Conservation (phyloP, 331 rosid genomes). For the Quercus phellos region DNA sequence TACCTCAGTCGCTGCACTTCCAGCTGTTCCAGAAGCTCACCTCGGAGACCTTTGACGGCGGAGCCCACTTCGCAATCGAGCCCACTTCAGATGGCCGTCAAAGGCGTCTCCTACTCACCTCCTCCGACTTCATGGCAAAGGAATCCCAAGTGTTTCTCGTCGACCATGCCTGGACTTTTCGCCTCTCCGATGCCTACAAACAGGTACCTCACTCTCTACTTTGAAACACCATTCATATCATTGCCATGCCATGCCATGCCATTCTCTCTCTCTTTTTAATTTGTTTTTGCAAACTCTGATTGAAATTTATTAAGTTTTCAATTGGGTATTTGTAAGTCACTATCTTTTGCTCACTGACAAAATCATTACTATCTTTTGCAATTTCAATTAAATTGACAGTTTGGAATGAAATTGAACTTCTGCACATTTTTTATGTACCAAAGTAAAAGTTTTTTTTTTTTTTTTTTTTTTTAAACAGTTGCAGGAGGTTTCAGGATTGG, state of each 20-base stretch:
- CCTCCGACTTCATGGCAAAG: slow-evolving; percentile 48
- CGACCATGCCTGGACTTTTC: slow-evolving; percentile 98
- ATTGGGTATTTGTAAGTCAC: no score
- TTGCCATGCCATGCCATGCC: not conserved
- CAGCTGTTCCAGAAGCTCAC: slow-evolving; percentile 68
- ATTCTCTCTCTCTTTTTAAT: not conserved
- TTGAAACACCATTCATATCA: no score
- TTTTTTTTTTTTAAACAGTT: slow-evolving; percentile 32
- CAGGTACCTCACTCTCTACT: slow-evolving; percentile 41
- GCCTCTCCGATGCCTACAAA: slow-evolving; percentile 77
- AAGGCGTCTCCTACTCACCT: slow-evolving; percentile 60
- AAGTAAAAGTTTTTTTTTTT: not conserved
- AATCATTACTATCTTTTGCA: no score
- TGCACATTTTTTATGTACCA: no score
- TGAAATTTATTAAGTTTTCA: no score
- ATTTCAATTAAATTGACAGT: no score
- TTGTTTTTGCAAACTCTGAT: no score
- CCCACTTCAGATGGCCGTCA: slow-evolving; percentile 52
- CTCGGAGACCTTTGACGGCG: slow-evolving; percentile 75
- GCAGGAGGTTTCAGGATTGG: slow-evolving; percentile 72
- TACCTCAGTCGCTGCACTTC: slow-evolving; percentile 53
- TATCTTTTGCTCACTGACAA: no score
- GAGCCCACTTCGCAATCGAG: slow-evolving; percentile 67
- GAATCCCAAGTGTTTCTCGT: slow-evolving; percentile 70
- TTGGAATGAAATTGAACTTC: no score